Evolutionary conservation across 495 filamentous ascomycete species (phyloP), one percentile per base, ranked within the genome.

Genomic region (Bathelium albidoporum): DNA sequence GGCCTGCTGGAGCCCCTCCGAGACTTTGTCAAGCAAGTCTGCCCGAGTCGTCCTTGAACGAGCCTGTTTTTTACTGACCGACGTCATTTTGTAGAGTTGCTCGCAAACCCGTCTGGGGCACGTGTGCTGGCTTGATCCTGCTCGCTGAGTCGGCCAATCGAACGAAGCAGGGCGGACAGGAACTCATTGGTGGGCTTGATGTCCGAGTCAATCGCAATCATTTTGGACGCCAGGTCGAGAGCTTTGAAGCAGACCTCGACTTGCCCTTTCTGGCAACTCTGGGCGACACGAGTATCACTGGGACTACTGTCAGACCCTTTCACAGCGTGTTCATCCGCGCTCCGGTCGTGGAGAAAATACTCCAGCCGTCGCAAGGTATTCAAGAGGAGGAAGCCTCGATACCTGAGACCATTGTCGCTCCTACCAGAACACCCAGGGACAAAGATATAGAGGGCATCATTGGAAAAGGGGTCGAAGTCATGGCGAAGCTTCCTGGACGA

Each of bases 121-220:
- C 94, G 28, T 98, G 94, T 73, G 94, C 94, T 26, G 94, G 94
- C 4, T 80, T 98, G 62, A 97, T 98, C 66, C 76, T 97, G 41
- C 87, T 98, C 53, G 86, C 90, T 14, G 91, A 96, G 72, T 84
- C 87, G 49, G 95, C 94, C 26, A 93, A 91, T 71, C 81, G 85
- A 28, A 92, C 89, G 1, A 97, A 96, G 72, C 84, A 87, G 64
- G 91, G 91, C 49, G 94, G 94, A 0, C 94, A 97, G 70, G 91
- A 96, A 59, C 82, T 97, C 24, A 90, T 98, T 49, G 94, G 94
- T 1, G 94, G 94, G 12, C 80, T 98, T 29, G 88, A 92, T 70
- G 92, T 98, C 32, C 81, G 89, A 55, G 91, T 98, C 59, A 89
- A 93, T 69, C 79, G 94, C n/a, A 98, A 98, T 70, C 89, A 96